Percentiles rank a stretch among this genome's conserved stretches.
phyloP scores from a whole-genome alignment of 148 eudicot genomes.

The Amaranthus hypochondriacus region DNA sequence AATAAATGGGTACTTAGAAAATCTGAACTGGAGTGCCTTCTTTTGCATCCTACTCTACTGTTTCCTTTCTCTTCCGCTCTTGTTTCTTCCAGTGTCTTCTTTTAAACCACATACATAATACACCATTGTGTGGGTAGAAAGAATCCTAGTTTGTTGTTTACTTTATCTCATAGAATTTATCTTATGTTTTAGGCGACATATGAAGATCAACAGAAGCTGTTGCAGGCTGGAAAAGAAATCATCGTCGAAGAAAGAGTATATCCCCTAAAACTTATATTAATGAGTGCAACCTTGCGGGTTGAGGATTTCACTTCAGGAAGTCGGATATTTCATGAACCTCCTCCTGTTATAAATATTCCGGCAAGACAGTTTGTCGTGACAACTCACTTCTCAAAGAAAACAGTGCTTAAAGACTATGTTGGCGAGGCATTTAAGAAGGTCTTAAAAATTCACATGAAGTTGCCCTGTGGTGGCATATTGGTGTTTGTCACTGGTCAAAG shows the following conservation, averaged over 20 bases:
- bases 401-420: conserved; percentile 68
- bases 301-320: conserved; percentile 70
- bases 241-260: conserved; percentile 33
- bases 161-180: neutral
- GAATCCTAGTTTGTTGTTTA: neutral
- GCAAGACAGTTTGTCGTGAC: conserved; percentile 69
- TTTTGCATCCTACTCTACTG: neutral
- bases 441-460: conserved; percentile 76
- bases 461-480: conserved; percentile 93
- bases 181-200: conserved; percentile 33
- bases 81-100: neutral
- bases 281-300: conserved; percentile 92
- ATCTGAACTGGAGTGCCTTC: neutral
- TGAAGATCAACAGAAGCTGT: conserved; percentile 47
- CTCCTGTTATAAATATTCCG: conserved; percentile 65
- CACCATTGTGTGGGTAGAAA: neutral
- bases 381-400: conserved; percentile 64
- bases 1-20: neutral
- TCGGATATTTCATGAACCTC: conserved; percentile 56
- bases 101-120: neutral
- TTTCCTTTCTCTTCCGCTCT: neutral
- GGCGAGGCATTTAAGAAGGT: conserved; percentile 90
- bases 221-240: conserved; percentile 45
- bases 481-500: conserved; percentile 90
- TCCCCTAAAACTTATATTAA: conserved; percentile 75